Evolutionary conservation across 2,329 filamentous ascomycete genomes (phyloP), one percentile per base, ranked within the genome.

Genomic region (Pseudocercospora fuligena): DNA sequence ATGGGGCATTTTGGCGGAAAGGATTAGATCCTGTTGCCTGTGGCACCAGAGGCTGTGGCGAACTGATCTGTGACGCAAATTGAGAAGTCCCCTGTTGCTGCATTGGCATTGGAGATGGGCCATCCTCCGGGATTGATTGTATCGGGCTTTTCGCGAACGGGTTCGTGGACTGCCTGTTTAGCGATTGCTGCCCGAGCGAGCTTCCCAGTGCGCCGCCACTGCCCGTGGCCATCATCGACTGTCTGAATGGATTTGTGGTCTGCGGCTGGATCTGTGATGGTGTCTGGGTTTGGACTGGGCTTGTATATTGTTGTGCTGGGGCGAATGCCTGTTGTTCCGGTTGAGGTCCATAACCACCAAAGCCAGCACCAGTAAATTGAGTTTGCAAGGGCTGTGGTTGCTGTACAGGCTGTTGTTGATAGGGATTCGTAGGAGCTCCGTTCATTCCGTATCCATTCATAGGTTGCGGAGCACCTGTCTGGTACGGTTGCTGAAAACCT

Each of bases 211-310:
- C 49, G 19, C 63, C 61, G 19, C 63, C 68, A n/a, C 63, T 63
- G n/a, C 72, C 74, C 19, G 75, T 75, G 2, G 81, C 75, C 81
- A 97, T 83, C 89, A 94, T 94, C 1, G 94, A 97, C 76, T 93
- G 91, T 49, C 95, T 87, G 87, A 99, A 99, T 0, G 95, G 95
- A 77, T 99, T 99, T 7, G 93, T 97, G 23, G 84, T 89, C 25
- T 66, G 64, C 75, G 79, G 73, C 57, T 81, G 80, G 67, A 82
- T 76, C 77, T 74, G 83, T 72, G 46, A 62, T 2, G 73, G 66
- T 6, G 70, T 78, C 74, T 73, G 83, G 73, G 77, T 78, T 67
- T 79, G 69, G 27, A 65, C 46, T 16, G 66, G 65, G 49, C 66
- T 71, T 51, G 54, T 21, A 72, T 75, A 69, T 74, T 79, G 63